phyloP scores from a whole-genome alignment of 306 rosid species.

The Medicago lupulina region DNA sequence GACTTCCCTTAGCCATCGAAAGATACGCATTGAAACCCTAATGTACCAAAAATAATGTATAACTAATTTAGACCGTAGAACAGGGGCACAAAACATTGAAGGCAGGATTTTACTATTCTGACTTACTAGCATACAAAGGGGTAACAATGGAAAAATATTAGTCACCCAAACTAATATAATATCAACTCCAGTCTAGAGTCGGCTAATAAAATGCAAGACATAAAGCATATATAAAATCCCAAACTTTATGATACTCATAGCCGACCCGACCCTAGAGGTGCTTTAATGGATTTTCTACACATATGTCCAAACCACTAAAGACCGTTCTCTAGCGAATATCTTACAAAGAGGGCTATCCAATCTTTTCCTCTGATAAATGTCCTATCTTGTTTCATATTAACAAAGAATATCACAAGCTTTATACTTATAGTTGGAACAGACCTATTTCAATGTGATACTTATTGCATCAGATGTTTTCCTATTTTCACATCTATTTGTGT shows the following conservation, averaged over 20 bases:
- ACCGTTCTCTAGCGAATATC: background rate
- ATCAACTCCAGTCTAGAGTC: slow-evolving; percentile 12
- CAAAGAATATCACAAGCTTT: background rate
- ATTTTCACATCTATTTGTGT: slow-evolving; percentile 5
- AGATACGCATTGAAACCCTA: slow-evolving; percentile 21
- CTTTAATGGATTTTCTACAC: background rate
- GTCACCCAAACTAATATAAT: slow-evolving; percentile 21
- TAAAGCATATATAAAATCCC: slow-evolving; percentile 33
- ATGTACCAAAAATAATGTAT: slow-evolving; percentile 24
- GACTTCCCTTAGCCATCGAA: slow-evolving; percentile 38
- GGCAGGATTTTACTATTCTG: slow-evolving; percentile 15
- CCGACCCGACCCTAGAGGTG: background rate
- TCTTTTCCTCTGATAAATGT: background rate
- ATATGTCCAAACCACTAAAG: background rate
- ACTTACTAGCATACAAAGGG: slow-evolving; percentile 4
- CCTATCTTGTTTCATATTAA: background rate
- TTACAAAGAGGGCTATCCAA: slow-evolving; percentile 14
- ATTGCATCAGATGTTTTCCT: background rate
- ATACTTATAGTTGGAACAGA: background rate
- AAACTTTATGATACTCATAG: background rate
- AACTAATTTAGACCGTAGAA: background rate
- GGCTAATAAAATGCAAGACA: slow-evolving; percentile 11
- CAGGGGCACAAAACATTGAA: background rate
- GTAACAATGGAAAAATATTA: slow-evolving; percentile 2
- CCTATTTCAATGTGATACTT: background rate